Conservation (phyloP, 2,329 filamentous ascomycete genomes). For the Fusarium globosum region DNA sequence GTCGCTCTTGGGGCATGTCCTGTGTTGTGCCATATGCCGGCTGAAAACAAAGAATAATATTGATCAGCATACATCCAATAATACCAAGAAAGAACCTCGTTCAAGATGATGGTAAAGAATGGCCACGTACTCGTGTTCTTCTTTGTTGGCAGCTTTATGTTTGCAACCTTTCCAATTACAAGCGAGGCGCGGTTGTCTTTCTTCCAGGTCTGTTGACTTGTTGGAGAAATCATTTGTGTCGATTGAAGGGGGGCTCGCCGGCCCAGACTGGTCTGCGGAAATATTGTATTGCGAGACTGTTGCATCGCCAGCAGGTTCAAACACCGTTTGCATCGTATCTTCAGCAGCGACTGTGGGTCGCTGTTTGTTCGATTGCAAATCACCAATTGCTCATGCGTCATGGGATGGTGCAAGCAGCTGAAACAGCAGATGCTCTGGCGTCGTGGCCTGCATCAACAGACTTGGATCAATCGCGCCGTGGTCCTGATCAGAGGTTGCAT, state of each 20-base stretch:
- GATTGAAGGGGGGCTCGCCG: background rate
- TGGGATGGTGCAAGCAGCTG: background rate
- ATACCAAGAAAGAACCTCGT: background rate
- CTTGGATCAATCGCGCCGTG: background rate
- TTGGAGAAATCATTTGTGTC: background rate
- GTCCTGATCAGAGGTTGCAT: background rate
- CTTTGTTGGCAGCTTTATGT: background rate
- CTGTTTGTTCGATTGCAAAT: background rate
- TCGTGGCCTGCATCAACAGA: background rate
- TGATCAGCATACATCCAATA: background rate
- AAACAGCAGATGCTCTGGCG: background rate
- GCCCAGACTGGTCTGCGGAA: background rate
- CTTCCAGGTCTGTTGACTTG: background rate
- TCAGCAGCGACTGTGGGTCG: background rate
- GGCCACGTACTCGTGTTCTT: background rate
- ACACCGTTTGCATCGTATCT: background rate
- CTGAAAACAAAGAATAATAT: background rate
- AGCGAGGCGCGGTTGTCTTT: background rate
- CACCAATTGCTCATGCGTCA: conserved; percentile 4
- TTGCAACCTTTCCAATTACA: background rate
- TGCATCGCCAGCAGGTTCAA: background rate
- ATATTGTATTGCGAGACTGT: background rate
- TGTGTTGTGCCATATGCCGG: background rate
- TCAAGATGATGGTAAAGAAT: background rate
- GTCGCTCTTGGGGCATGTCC: background rate